A percentile compares a stretch with the other conserved stretches of the same genome.
These are phyloP conservation scores for Hyaloscypha bicolor DNA, from an alignment of 495 filamentous ascomycete species.

Conservation along the genomic window DNA sequence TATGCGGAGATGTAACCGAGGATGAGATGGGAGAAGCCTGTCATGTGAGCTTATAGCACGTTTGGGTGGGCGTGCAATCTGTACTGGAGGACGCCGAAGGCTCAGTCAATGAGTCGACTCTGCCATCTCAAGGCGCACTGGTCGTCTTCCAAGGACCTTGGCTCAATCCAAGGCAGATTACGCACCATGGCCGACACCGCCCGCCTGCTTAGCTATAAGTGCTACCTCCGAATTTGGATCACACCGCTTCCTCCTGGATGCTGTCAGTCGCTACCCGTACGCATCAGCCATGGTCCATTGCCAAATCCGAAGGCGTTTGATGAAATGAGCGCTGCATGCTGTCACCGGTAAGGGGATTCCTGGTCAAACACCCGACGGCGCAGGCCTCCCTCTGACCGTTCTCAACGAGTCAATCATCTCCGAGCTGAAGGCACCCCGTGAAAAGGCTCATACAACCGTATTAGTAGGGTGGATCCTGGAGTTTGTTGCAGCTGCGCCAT, in stretches of 20 bases:
- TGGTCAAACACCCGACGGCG: constrained; percentile 17
- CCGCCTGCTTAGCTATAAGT: neutral
- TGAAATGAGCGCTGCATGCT: constrained; percentile 26
- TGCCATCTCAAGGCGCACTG: constrained; percentile 23
- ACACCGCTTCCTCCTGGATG: constrained; percentile 19
- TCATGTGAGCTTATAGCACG: too few relatives aligned
- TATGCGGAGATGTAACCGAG: too few relatives aligned
- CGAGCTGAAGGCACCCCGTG: neutral
- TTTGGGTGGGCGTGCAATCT: too few relatives aligned
- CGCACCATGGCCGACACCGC: neutral
- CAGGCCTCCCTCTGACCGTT: constrained; percentile 9
- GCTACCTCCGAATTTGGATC: constrained; percentile 21
- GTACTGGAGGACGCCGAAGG: too few relatives aligned
- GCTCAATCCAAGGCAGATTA: constrained; percentile 26
- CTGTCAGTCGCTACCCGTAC: constrained; percentile 21
- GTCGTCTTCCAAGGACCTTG: constrained; percentile 25
- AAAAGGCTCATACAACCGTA: too few relatives aligned
- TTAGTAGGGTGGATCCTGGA: too few relatives aligned
- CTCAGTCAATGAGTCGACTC: too few relatives aligned
- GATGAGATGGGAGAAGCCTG: too few relatives aligned
- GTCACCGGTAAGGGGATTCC: constrained; percentile 24
- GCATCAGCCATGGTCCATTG: constrained; percentile 20
- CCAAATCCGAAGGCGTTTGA: constrained; percentile 23
- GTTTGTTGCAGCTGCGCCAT: neutral
- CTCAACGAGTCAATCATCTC: neutral